phyloP scores from a whole-genome alignment of 495 filamentous ascomycete genomes.

The Annulohypoxylon maeteangense region DNA sequence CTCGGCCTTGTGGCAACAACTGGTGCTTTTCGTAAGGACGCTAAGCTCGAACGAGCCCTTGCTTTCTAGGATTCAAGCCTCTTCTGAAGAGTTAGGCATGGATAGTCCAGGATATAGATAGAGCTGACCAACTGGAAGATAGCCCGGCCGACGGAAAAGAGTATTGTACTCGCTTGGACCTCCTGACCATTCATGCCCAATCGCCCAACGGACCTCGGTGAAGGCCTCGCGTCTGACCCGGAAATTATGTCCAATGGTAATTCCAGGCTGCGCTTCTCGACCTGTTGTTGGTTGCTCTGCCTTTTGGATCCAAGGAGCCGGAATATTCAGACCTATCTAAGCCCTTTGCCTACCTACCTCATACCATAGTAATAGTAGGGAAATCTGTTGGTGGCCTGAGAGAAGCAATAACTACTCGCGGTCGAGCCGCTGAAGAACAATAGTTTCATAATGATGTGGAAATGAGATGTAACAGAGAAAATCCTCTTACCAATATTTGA shows the following conservation, averaged over 20 bases:
- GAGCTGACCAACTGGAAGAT: conserved; percentile 53
- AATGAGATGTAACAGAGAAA: conserved; percentile 24
- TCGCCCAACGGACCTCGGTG: conserved; percentile 50
- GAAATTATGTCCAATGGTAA: conserved; percentile 56
- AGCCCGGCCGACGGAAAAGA: conserved; percentile 50
- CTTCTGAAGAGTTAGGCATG: conserved; percentile 42
- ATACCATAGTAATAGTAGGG: no score
- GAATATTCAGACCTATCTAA: conserved; percentile 36
- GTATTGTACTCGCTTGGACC: conserved; percentile 50
- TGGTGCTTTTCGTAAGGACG: conserved; percentile 31
- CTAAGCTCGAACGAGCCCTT: conserved; percentile 46
- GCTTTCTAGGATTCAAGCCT: conserved; percentile 46
- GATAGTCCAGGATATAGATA: conserved; percentile 49
- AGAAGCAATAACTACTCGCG: conserved; percentile 1
- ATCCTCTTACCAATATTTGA: conserved; percentile 32
- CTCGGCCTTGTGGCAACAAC: conserved; percentile 42
- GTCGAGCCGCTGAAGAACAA: conserved; percentile 36
- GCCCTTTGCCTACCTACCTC: conserved; percentile 4
- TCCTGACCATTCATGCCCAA: conserved; percentile 52
- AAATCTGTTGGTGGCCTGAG: conserved; percentile 13
- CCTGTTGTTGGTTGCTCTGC: conserved; percentile 48
- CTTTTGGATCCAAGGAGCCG: conserved; percentile 26
- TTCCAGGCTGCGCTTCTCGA: conserved; percentile 38
- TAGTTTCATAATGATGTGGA: conserved; percentile 19
- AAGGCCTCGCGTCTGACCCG: conserved; percentile 49